Base-by-base conservation (phyloP, 768 basidiomycete species). In the Cystofilobasidium capitatum region DNA sequence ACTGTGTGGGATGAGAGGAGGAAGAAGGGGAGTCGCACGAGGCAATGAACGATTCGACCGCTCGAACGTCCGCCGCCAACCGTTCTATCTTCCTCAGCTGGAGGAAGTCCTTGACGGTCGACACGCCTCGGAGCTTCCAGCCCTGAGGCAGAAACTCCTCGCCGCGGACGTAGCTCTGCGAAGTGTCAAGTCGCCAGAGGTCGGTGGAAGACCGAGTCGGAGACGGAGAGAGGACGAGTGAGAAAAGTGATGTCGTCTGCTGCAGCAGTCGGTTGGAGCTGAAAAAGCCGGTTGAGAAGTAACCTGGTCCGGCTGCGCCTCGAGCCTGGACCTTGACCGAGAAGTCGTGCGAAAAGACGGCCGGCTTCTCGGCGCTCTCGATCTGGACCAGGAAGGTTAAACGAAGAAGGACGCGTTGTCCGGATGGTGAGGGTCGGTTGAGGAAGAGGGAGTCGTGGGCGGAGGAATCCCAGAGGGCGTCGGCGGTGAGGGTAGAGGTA, bases 141-240 rank as follows among this genome's bases (percentile, higher is more conserved):
- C 81, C 76, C 8, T 82, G 85, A 12, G 58, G 65, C 35, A 98
- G 81, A 4, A 81, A 77, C 73, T 97, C 93, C 75, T 98, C 93
- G 10, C 94, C 94, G 54, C 86, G 83, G 0, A 99, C 92, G 77
- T 93, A 97, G 36, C 59, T 37, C 36, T 89, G 88, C 35, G 89
- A 86, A 0, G 94, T 97, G 78, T 99, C 91, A 61, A 98, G 80
- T 45, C 92, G 81, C 96, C 94, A 97, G 17, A 99, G 80, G 70
- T 97, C 92, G 75, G 85, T 85, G 2, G 90, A 83, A 0, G 88
- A 91, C 51, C 90, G 85, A 24, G 89, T 91, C 69, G 89, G 79
- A 20, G 89, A 88, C 16, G 94, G 92, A 3, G 85, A 84, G 37
- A 98, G 81, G 54, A 83, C 82, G 58, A 98, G 82, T 37, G 81